Conservation (phyloP, 768 basidiomycete genomes). For the Solioccasus polychromus region DNA sequence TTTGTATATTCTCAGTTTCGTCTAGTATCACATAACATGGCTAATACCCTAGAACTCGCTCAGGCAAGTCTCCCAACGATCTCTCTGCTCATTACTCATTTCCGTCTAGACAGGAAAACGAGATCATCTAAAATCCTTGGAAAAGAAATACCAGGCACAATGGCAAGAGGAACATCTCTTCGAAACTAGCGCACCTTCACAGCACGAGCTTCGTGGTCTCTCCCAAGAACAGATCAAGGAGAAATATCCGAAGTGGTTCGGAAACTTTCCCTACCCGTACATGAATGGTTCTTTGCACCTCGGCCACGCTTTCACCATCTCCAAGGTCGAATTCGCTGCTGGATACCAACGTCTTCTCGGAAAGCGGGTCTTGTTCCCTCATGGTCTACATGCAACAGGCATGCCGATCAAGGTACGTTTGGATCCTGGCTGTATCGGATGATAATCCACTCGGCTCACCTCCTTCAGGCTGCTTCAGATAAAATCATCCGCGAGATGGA, state of each 20-base stretch:
- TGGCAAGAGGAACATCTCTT: constrained; percentile 82
- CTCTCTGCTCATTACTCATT: constrained; percentile 4
- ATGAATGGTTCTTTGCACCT: constrained; percentile 98
- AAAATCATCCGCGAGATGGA: constrained; percentile 98
- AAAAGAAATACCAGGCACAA: constrained; percentile 77
- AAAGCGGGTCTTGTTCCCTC: constrained; percentile 93
- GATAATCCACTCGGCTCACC: not conserved
- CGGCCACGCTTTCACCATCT: constrained; percentile 97
- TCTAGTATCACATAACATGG: constrained; percentile 37
- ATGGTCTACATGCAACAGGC: constrained; percentile 96
- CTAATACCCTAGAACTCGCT: constrained; percentile 63
- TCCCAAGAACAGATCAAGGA: constrained; percentile 63
- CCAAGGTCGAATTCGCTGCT: constrained; percentile 95
- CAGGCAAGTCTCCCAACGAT: constrained; percentile 39
- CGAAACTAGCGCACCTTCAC: constrained; percentile 77
- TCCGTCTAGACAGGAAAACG: constrained; percentile 81
- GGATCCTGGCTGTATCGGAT: not conserved
- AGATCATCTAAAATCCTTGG: constrained; percentile 79
- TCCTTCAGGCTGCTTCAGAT: constrained; percentile 85
- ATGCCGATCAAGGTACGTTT: constrained; percentile 95
- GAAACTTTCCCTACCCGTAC: constrained; percentile 94
- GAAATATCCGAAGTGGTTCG: constrained; percentile 95
- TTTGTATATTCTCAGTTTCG: constrained; percentile 17
- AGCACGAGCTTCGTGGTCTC: constrained; percentile 61
- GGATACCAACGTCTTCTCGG: constrained; percentile 96